Evolutionary conservation across 1,284 basidiomycete genomes (phyloP), one percentile per base, ranked within the genome.

Genomic region (Irpex rosettiformis): DNA sequence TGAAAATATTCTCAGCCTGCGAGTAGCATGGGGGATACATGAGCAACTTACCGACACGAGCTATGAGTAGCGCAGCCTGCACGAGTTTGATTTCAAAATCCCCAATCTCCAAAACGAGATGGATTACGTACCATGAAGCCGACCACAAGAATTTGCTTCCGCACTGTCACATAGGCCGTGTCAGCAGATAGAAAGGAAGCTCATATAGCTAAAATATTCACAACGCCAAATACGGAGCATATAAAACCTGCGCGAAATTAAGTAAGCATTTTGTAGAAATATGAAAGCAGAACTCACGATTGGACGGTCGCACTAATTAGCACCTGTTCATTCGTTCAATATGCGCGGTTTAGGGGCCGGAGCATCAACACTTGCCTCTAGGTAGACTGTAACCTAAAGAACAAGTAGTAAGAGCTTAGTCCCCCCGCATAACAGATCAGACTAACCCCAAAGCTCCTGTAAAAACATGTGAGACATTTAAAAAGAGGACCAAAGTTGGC

Each of bases 361-460:
- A 8, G 43, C 43, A 18, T 2, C n/a, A n/a, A n/a, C 18, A n/a
- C 45, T 51, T 22, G 27, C 48, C 48, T 51, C 48, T 22, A 51
- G 25, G 24, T 51, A 51, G 27, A 51, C 48, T 51, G 48, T 51
- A 18, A 51, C 25, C 48, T 51, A 24, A 24, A 27, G 13, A 27
- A 28, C 11, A 28, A 51, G 11, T 18, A 22, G 22, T 51, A 28
- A 51, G 25, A 45, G 8, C 43, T 3, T 18, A 27, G 27, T 51
- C 24, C 11, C 16, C 18, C 22, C 11, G 2, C 22, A 29, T 24
- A 5, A 7, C 13, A 11, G 25, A 16, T 29, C 10, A 25, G 27
- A 28, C 48, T 25, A 8, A 51, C 48, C 24, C 48, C 48, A 27
- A 51, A 51, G 27, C 48, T 51, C 48, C 48, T 51, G 48, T 28